Evolutionary conservation across 768 basidiomycete species (phyloP), one percentile per base, ranked within the genome.

Genomic region (Glaciozyma martinii): DNA sequence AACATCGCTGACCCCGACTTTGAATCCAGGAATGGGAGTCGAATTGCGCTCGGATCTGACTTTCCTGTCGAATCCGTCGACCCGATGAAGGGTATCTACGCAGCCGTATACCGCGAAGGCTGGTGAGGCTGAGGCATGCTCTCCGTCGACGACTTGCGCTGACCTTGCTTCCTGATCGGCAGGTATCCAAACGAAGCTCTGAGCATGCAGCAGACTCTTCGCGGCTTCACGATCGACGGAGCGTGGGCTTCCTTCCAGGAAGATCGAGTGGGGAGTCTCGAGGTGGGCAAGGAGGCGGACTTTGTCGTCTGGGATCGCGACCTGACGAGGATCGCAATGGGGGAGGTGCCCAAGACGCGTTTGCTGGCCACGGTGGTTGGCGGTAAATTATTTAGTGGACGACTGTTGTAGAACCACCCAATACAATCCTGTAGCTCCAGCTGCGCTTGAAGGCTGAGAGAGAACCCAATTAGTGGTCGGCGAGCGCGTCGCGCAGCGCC

Each of bases 11-110:
- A n/a, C n/a, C n/a, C n/a, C n/a, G 42, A 29, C 33, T 29, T 37
- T 63, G 19, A 57, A 16, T 32, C 53, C 57, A 79, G 77, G 3
- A 62, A 65, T 32, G 78, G 78, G 10, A 76, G 77, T 2, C 70
- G 85, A 19, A 80, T 93, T 3, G 85, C 90, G 0, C 80, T 97
- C 2, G 93, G 94, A 3, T 90, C 90, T 4, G 93, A 97, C 75
- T 95, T 97, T 76, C 94, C 94, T 0, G 85, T 97, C 5, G 93
- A 97, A 76, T 82, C 84, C 15, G 86, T 94, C 60, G 89, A 94
- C 73, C 93, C 94, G 0, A 78, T 97, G 42, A 78, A 87, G 5
- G 90, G 89, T 0, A 93, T 95, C 76, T 90, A 92, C 71, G 91
- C 94, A 8, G 90, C 90, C 0, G 81, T 91, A 3, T 81, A 90